Evolutionary conservation across 1,284 basidiomycete genomes (phyloP).

Genomic region (Porogramme epimiltina): DNA sequence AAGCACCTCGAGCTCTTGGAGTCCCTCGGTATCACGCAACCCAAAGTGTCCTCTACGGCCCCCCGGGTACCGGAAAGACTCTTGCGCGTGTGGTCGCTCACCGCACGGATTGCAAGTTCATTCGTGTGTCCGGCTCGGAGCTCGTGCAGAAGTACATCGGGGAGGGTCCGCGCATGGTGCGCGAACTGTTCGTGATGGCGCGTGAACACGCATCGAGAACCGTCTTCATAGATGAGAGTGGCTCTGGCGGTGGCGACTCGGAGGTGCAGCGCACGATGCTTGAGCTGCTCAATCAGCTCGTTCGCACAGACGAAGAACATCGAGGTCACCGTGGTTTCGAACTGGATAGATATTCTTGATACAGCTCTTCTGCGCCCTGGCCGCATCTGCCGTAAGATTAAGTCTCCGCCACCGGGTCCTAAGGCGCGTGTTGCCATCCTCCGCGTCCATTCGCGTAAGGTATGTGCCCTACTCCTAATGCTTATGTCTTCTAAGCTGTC

Average conservation of each 20-base stretch:
- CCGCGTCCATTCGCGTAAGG: conserved; percentile 96
- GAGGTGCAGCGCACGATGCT: conserved; percentile 99
- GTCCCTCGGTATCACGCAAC: conserved; percentile 94
- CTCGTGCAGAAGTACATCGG: conserved; percentile 99
- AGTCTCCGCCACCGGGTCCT: conserved; percentile 98
- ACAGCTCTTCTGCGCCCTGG: conserved; percentile 93
- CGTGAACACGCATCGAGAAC: conserved; percentile 98
- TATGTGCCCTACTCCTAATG: no score
- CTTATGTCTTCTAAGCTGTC: no score
- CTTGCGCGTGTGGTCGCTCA: conserved; percentile 95
- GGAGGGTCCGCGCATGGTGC: conserved; percentile 94
- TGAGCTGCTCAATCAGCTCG: conserved; percentile 94
- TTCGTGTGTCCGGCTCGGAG: conserved; percentile 94
- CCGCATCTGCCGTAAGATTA: conserved; percentile 98
- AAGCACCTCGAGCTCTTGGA: conserved; percentile 98
- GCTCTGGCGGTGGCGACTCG: conserved; percentile 89
- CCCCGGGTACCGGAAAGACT: conserved; percentile 98
- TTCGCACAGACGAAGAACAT: conserved; percentile 99
- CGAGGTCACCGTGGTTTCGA: conserved; percentile 99
- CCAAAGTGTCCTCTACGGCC: no score
- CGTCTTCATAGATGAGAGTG: conserved; percentile 99
- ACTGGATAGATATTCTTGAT: conserved; percentile 98
- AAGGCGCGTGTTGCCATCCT: conserved; percentile 97
- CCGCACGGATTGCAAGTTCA: conserved; percentile 98
- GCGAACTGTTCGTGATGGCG: conserved; percentile 99